A percentile compares a stretch with the other conserved stretches of the same genome.
Conservation (phyloP, 164 flowering plant genomes). For the Euptelea pleiosperma region DNA sequence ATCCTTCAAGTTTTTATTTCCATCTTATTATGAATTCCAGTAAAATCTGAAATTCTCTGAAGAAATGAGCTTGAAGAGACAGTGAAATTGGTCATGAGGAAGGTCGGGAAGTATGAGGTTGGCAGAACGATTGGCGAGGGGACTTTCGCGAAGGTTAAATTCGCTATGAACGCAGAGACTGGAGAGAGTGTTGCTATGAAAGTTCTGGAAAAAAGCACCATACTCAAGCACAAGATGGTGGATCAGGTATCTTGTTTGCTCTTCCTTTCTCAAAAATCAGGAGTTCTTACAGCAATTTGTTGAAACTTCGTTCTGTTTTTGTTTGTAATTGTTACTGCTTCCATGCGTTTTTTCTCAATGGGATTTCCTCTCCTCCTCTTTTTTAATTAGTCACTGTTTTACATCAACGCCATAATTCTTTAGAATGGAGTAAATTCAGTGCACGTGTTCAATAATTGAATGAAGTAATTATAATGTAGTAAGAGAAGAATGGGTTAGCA, state of each 20-base stretch:
- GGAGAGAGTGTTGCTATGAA: slow-evolving; percentile 74
- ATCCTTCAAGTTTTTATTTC: not conserved
- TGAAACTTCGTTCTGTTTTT: no score
- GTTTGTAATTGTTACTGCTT: no score
- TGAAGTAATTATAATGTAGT: no score
- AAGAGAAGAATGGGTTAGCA: no score
- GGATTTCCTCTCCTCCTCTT: no score
- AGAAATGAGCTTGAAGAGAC: slow-evolving; percentile 18
- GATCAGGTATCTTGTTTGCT: slow-evolving; percentile 46
- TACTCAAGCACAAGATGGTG: slow-evolving; percentile 75
- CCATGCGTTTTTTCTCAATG: no score
- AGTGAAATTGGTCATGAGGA: slow-evolving; percentile 41
- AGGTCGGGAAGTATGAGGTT: slow-evolving; percentile 73
- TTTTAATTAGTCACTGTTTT: no score
- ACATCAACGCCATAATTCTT: no score
- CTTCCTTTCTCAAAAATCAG: not conserved
- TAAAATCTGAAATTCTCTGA: not conserved
- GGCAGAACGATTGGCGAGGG: slow-evolving; percentile 85
- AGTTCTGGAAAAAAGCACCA: slow-evolving; percentile 51
- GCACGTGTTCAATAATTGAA: no score
- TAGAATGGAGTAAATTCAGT: no score
- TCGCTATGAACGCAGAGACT: slow-evolving; percentile 59
- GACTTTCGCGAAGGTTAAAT: slow-evolving; percentile 81
- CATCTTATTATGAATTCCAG: not conserved
- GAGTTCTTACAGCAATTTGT: no score